Conservation (phyloP, 2,329 filamentous ascomycete genomes). For the Fusarium sp. region DNA sequence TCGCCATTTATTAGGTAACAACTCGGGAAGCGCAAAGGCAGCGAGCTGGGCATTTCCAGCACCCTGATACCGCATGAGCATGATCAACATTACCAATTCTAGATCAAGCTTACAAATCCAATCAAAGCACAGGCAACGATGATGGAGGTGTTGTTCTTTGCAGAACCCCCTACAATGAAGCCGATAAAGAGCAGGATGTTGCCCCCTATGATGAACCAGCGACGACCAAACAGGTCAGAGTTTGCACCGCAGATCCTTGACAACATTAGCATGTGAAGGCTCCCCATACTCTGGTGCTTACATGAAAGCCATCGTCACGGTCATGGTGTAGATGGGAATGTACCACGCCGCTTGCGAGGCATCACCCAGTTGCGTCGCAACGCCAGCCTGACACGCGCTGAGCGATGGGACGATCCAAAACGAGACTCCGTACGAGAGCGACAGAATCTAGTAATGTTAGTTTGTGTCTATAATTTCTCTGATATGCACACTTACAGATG, state of each 20-base stretch:
- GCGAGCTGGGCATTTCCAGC: conserved; percentile 61
- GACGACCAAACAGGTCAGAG: conserved; percentile 63
- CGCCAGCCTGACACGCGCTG: conserved; percentile 49
- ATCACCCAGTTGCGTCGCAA: conserved; percentile 55
- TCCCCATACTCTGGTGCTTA: neutral
- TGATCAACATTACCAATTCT: too few relatives aligned
- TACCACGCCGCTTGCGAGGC: conserved; percentile 53
- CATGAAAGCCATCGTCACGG: conserved; percentile 60
- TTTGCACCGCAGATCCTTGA: conserved; percentile 57
- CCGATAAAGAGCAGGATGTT: conserved; percentile 30
- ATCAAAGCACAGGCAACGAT: conserved; percentile 59
- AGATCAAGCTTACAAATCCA: conserved; percentile 58
- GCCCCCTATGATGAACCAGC: conserved; percentile 28
- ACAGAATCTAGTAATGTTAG: conserved; percentile 47
- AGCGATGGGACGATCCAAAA: conserved; percentile 58
- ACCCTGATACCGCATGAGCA: too few relatives aligned
- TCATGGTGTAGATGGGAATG: conserved; percentile 57
- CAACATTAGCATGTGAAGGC: neutral
- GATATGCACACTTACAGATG: conserved; percentile 37
- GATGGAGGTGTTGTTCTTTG: conserved; percentile 57
- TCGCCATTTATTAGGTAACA: conserved; percentile 65
- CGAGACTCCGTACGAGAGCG: conserved; percentile 56
- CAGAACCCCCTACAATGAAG: conserved; percentile 52
- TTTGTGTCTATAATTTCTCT: neutral
- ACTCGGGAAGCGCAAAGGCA: conserved; percentile 62